Percentiles rank a stretch among this genome's conserved stretches.
Evolutionary conservation across 495 filamentous ascomycete species (phyloP).

Genomic region (Xylaria flabelliformis): DNA sequence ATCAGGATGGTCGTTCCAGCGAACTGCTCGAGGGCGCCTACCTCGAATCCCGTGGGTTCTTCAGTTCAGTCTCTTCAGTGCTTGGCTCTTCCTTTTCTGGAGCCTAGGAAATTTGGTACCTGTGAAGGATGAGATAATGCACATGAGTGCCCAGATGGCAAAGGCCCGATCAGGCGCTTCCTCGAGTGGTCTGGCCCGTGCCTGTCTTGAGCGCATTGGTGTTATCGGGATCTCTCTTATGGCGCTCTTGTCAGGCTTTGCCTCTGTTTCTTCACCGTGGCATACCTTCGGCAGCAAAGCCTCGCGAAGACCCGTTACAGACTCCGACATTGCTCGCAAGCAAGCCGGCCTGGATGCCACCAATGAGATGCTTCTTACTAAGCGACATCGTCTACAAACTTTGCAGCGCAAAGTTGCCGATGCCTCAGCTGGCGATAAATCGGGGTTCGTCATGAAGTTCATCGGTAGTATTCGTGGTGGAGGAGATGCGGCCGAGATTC

Average conservation of each 20-base stretch:
- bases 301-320: conserved; percentile 62
- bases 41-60: conserved; percentile 62
- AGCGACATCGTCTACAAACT: conserved; percentile 68
- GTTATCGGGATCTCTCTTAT: conserved; percentile 83
- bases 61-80: conserved; percentile 60
- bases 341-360: conserved; percentile 76
- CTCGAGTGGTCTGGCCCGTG: conserved; percentile 61
- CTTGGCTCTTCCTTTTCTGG: conserved; percentile 77
- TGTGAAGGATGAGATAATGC: conserved; percentile 50
- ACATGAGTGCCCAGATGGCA: conserved; percentile 34
- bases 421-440: conserved; percentile 39
- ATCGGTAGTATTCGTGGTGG: conserved; percentile 67
- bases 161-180: conserved; percentile 30
- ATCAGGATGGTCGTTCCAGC: conserved; percentile 62
- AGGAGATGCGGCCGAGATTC: conserved; percentile 67
- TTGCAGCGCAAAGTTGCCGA: conserved; percentile 69
- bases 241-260: conserved; percentile 82
- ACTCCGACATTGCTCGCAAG: conserved; percentile 73
- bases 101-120: conserved; percentile 70
- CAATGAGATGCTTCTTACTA: conserved; percentile 73
- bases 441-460: conserved; percentile 71
- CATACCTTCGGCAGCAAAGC: conserved; percentile 72
- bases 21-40: conserved; percentile 54
- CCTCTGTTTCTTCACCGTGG: conserved; percentile 80
- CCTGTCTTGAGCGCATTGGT: conserved; percentile 77